Percentiles rank a stretch among this genome's conserved stretches.
Evolutionary conservation across 1,139 yeast genomes (phyloP).

Genomic region (Candida glucosophila): DNA sequence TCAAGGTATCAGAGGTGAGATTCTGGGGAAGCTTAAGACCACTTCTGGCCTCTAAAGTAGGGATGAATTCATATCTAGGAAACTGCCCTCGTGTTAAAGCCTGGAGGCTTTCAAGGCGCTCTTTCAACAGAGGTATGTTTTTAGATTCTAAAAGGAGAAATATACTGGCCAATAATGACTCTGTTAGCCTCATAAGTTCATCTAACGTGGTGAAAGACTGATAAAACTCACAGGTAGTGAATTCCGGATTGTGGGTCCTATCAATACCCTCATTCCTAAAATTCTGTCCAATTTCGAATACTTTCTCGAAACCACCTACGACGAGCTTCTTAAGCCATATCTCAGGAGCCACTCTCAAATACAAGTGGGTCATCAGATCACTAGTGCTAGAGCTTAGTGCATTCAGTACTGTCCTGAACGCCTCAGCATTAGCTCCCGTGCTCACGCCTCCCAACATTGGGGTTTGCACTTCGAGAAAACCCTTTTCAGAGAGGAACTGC

Average conservation of each 20-base stretch:
- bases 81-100: conserved; percentile 12
- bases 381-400: conserved; percentile 28
- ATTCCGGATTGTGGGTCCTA: conserved; percentile 91
- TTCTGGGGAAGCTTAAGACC: conserved; percentile 31
- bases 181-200: conserved; percentile 60
- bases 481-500: conserved; percentile 41
- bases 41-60: conserved; percentile 42
- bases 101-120: conserved; percentile 10
- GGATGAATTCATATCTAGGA: conserved; percentile 48
- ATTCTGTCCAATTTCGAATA: conserved; percentile 78
- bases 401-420: conserved; percentile 56
- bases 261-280: conserved; percentile 94
- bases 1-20: conserved; percentile 28
- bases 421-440: conserved; percentile 87
- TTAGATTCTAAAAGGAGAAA: conserved; percentile 11
- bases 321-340: conserved; percentile 81
- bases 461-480: conserved; percentile 78
- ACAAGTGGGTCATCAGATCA: conserved; percentile 27
- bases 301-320: conserved; percentile 75
- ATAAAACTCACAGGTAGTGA: conserved; percentile 89
- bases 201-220: conserved; percentile 66
- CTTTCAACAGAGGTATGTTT: conserved; percentile 6
- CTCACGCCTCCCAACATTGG: conserved; percentile 67
- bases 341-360: conserved; percentile 87
- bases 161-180: conserved; percentile 41